A percentile compares a stretch with the other conserved stretches of the same genome.
Evolutionary conservation across 305 asterid species (phyloP).

Genomic region (Fraxinus ornus): DNA sequence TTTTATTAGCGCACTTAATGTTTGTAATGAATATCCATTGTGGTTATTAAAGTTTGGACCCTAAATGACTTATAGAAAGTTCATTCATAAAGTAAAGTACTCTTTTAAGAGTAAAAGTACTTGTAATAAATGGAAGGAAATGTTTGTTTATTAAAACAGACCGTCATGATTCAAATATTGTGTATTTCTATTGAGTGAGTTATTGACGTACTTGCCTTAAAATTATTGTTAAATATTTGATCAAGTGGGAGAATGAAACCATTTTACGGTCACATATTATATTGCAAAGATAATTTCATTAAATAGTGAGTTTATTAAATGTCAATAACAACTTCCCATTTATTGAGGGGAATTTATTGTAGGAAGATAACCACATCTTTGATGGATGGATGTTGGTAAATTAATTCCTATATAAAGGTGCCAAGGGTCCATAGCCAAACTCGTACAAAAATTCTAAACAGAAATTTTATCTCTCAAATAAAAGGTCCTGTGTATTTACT

Average conservation of each 20-base stretch:
- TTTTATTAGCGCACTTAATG: not conserved
- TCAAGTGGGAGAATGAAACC: not conserved
- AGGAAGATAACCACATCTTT: not conserved
- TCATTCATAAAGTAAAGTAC: not conserved
- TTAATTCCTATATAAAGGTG: not conserved
- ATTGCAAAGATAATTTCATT: not conserved
- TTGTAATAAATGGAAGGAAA: not conserved
- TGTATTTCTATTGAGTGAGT: too few relatives aligned
- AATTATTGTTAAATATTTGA: not conserved
- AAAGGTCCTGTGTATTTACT: too few relatives aligned
- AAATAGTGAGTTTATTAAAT: too few relatives aligned
- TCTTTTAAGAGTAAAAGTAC: not conserved
- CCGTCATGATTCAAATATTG: not conserved
- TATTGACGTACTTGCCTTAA: not conserved
- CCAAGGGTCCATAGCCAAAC: not conserved
- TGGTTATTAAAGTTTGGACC: not conserved
- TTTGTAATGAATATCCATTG: not conserved
- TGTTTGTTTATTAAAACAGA: not conserved
- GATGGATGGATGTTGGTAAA: not conserved
- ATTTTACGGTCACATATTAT: not conserved
- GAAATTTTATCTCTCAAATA: not conserved
- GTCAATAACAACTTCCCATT: too few relatives aligned
- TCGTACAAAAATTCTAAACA: not conserved
- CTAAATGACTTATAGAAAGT: not conserved
- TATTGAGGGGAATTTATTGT: not conserved